Conservation (phyloP, 2,329 filamentous ascomycete genomes). For the Exophiala sideris region DNA sequence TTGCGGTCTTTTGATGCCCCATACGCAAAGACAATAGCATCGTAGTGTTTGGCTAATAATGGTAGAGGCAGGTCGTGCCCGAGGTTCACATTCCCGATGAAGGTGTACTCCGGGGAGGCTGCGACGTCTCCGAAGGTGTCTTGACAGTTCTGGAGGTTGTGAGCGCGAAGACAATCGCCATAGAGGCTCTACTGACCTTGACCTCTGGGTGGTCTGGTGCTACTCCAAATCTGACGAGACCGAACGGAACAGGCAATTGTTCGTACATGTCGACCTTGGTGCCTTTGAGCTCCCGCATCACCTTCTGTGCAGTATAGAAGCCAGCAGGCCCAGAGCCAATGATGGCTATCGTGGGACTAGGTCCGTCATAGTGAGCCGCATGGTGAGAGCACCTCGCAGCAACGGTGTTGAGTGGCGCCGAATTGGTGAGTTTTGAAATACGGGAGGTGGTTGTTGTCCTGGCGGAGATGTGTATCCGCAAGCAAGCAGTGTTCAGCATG, state of each 20-base stretch:
- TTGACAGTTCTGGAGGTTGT: conserved; percentile 71
- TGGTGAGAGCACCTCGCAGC: conserved; percentile 3
- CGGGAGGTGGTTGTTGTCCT: background rate
- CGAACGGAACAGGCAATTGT: conserved; percentile 85
- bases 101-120: conserved; percentile 75
- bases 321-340: conserved; percentile 93
- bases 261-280: conserved; percentile 94
- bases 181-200: conserved; percentile 61
- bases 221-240: conserved; percentile 87
- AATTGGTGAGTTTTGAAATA: background rate
- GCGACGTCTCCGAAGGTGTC: conserved; percentile 91
- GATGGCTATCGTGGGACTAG: conserved; percentile 74
- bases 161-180: background rate
- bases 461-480: conserved; percentile 7
- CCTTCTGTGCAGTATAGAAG: conserved; percentile 86
- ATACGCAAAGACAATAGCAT: conserved; percentile 89
- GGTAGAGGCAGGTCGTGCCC: conserved; percentile 67
- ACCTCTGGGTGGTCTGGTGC: conserved; percentile 99
- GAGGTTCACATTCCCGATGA: conserved; percentile 83
- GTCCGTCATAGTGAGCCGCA: conserved; percentile 31
- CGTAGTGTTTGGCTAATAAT: conserved; percentile 74
- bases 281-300: conserved; percentile 71
- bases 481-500: conserved; percentile 18
- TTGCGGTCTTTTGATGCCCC: conserved; percentile 80
- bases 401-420: background rate